Conservation (phyloP, 2,329 filamentous ascomycete genomes). For the Akanthomyces lecanii region DNA sequence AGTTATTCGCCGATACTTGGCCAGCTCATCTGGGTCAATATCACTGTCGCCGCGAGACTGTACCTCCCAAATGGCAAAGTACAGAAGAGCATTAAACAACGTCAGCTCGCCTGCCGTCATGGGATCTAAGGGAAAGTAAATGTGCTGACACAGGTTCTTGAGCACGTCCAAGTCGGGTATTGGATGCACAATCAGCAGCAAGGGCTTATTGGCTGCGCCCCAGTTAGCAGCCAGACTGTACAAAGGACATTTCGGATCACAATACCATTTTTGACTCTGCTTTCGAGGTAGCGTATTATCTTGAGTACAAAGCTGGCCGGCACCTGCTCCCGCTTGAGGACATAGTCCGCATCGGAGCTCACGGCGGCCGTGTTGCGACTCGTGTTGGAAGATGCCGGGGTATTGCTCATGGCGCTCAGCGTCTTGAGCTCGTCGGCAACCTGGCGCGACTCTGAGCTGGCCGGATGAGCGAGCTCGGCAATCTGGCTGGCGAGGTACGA, state of each 20-base stretch:
- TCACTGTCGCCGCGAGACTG: constrained; percentile 16
- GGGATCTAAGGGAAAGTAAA: constrained; percentile 22
- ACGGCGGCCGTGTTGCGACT: background rate
- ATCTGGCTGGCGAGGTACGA: constrained; percentile 18
- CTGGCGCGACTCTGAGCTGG: constrained; percentile 2
- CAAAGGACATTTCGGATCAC: no score
- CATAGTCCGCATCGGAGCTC: background rate
- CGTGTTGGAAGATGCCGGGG: background rate
- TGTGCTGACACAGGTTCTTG: constrained; percentile 19
- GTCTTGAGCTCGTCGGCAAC: constrained; percentile 17
- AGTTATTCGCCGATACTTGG: constrained; percentile 14
- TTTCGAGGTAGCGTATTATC: constrained; percentile 10
- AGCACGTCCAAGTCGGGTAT: constrained; percentile 18
- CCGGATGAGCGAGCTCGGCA: constrained; percentile 13
- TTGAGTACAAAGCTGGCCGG: constrained; percentile 14
- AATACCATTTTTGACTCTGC: background rate
- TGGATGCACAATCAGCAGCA: constrained; percentile 20
- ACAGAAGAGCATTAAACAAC: constrained; percentile 19
- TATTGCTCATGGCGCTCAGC: background rate
- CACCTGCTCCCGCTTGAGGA: constrained; percentile 6
- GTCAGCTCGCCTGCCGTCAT: constrained; percentile 20
- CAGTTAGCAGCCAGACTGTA: background rate
- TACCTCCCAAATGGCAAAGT: constrained; percentile 19
- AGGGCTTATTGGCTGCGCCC: background rate
- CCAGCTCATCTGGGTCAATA: constrained; percentile 15